Evolutionary conservation across 805 yeast genomes (phyloP), one percentile per base, ranked within the genome.

Genomic region (Wickerhamiella azyma): DNA sequence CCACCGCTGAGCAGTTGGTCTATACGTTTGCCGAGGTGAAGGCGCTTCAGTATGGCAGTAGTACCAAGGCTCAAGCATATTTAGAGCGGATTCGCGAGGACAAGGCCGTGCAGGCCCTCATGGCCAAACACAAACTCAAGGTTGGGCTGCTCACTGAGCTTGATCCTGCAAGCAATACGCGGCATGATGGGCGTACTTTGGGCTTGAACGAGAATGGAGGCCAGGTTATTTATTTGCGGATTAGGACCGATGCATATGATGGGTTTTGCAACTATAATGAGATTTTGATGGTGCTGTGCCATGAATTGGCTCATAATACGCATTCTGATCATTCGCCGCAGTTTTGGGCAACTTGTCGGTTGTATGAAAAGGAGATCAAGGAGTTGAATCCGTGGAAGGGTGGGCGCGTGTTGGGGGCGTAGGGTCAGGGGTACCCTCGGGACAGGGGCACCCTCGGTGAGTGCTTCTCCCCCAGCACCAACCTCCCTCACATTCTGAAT

Each of bases 231-330:
- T 58, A 59, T 45, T 55, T 65, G 28, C 59, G 69, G 7, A 52
- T 65, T 14, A 52, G 69, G 18, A 65, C 67, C 10, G 69, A 66
- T 48, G 56, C 52, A 45, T 64, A 64, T 47, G 58, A 58, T 26
- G 69, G 69, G 7, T 65, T 56, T 48, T 51, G 66, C 37, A 49
- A 54, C 45, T 65, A 65, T 48, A 55, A 52, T 39, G 60, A 59
- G 37, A 53, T 66, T 18, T 46, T 60, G 35, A 57, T 54, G 41
- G 65, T 62, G 9, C 53, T 65, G 26, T 62, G 67, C 47, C 69
- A 65, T 45, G 69, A 65, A 45, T 55, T 65, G 18, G 58, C 69
- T 11, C 69, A 65, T 46, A 65, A 65, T 46, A 61, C 55, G 8
- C 55, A 59, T 41, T 47, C 55, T 7, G 66, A 61, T 9, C 69